Evolutionary conservation across 2,329 filamentous ascomycete species (phyloP), one percentile per base, ranked within the genome.

Genomic region (Aureobasidium melanogenum): DNA sequence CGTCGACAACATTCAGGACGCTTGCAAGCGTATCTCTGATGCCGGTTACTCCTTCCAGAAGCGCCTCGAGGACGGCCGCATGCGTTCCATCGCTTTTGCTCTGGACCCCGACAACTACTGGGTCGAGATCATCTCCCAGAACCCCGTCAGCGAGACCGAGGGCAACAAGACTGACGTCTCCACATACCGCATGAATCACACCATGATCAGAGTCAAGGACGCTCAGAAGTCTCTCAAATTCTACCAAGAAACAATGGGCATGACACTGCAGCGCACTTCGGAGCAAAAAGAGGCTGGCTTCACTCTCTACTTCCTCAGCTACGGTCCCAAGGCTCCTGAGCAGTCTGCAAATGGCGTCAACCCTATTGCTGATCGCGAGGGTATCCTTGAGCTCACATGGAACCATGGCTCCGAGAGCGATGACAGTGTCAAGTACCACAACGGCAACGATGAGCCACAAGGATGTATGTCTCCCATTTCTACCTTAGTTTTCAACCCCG

Each of bases 31-130:
- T 62, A 82, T 99, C 63, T 91, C 96, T 74, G 88, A 93, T 71
- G 91, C 88, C 7, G 92, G 92, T 0, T 96, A 96, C 77, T 83
- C 83, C 65, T 99, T 97, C 77, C 91, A 97, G 81, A 97, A 97
- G 84, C 95, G 90, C 77, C 79, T 97, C 62, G 85, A 85, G 0
- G 93, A 97, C 66, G 94, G 94, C 2, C 83, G 87, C 62, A 96
- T 95, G 89, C 83, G 82, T 69, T 77, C 89, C 70, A 96, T 97
- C 69, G 94, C 93, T 0, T 97, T 97, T 72, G 92, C 82, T 1
- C 83, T 96, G 60, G 89, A 71, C 52, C 68, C 69, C 30, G 69
- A 71, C 57, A 66, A 72, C 30, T 79, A 79, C 66, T 79, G 79
- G 88, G 87, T 94, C 3, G 89, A 94, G 75, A 80, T 95, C 48